Conservation (phyloP, 805 yeast species). For the Komagataella pseudopastoris region DNA sequence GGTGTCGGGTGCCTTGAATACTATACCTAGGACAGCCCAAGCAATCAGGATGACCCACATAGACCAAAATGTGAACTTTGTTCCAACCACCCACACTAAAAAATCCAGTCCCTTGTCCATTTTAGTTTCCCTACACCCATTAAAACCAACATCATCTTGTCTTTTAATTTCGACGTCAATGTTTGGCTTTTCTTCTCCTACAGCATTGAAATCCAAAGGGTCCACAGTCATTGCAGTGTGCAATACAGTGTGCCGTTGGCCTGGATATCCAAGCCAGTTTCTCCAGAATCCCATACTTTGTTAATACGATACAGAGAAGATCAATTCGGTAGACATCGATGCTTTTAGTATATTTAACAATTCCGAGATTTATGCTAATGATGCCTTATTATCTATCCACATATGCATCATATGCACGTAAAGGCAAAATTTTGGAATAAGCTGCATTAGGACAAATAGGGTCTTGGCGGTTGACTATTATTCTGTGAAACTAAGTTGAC, state of each 20-base stretch:
- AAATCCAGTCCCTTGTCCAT: background rate
- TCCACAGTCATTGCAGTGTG: background rate
- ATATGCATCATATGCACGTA: background rate
- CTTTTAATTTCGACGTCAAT: background rate
- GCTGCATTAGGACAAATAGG: too few relatives aligned
- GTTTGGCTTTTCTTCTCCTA: background rate
- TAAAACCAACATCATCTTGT: background rate
- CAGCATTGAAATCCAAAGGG: background rate
- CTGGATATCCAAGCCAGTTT: background rate
- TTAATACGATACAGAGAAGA: background rate
- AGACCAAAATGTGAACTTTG: background rate
- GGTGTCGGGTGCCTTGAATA: background rate
- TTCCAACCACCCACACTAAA: background rate
- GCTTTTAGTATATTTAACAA: too few relatives aligned
- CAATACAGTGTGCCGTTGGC: background rate
- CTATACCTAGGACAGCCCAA: background rate
- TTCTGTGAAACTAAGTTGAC: too few relatives aligned
- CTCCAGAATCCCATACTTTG: background rate
- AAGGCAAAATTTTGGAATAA: too few relatives aligned
- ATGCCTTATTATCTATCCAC: too few relatives aligned
- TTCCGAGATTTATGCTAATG: background rate
- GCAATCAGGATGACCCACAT: background rate
- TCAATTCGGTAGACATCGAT: background rate
- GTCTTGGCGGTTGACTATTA: too few relatives aligned
- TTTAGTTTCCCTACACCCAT: background rate